Conservation (phyloP, 495 filamentous ascomycete species). For the Penicillium maclennaniae region DNA sequence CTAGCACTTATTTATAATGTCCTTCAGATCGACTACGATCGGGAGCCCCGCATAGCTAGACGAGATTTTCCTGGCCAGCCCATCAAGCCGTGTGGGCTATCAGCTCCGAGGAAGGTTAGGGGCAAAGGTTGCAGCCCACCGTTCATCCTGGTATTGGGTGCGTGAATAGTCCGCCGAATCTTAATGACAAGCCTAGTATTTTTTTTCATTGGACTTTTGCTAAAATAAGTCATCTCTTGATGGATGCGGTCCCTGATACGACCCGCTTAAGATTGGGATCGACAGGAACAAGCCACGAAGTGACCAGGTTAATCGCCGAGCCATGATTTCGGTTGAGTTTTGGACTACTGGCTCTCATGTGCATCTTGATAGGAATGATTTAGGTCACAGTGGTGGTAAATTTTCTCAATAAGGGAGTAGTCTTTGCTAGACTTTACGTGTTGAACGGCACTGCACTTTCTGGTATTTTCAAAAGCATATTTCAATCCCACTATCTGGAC, state of each 20-base stretch:
- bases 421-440: no score
- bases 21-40: not conserved
- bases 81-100: not conserved
- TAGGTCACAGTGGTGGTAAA: no score
- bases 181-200: not conserved
- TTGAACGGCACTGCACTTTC: no score
- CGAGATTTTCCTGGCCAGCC: not conserved
- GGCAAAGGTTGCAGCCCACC: not conserved
- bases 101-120: not conserved
- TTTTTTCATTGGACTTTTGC: not conserved
- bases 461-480: no score
- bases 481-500: no score
- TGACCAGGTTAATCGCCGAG: no score
- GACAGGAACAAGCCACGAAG: not conserved
- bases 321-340: no score
- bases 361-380: not conserved
- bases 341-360: not conserved
- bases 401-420: no score
- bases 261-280: conserved; percentile 5
- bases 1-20: not conserved
- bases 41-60: not conserved
- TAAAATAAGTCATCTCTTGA: not conserved
- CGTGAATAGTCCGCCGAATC: not conserved
- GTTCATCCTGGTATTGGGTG: not conserved
- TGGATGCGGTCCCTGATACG: not conserved